Evolutionary conservation across 2,329 filamentous ascomycete genomes (phyloP).

Genomic region (Xylariaceae sp.): DNA sequence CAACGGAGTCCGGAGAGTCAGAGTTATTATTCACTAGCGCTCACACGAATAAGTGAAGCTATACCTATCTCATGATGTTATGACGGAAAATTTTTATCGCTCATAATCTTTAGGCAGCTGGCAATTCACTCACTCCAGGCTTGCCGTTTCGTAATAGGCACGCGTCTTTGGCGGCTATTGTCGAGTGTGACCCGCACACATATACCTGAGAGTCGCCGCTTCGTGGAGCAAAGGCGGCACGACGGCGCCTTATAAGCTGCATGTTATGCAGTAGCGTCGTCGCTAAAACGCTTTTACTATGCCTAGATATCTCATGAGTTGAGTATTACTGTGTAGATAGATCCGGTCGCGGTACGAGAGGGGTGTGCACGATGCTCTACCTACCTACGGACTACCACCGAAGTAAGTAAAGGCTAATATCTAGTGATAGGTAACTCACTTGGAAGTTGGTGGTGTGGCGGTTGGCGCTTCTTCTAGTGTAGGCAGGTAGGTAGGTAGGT

Average conservation of each 20-base stretch:
- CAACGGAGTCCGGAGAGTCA: background rate
- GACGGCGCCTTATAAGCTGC: constrained; percentile 24
- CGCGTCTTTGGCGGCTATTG: constrained; percentile 29
- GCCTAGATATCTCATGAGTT: background rate
- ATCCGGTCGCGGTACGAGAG: no score
- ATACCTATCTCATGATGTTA: background rate
- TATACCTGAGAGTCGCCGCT: constrained; percentile 10
- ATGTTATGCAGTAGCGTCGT: constrained; percentile 21
- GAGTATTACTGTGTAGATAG: background rate
- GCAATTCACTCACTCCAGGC: background rate
- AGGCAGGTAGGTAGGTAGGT: background rate
- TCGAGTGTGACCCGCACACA: constrained; percentile 17
- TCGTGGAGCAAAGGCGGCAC: constrained; percentile 20
- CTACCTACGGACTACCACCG: no score
- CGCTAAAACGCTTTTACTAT: constrained; percentile 7
- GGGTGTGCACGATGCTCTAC: no score
- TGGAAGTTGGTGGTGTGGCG: background rate
- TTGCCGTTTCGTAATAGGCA: constrained; percentile 13
- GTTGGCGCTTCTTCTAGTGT: background rate
- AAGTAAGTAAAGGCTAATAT: no score
- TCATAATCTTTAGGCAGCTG: constrained; percentile 5
- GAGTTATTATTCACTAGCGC: background rate
- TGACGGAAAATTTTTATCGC: constrained; percentile 15
- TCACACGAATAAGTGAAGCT: background rate
- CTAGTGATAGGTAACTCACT: background rate